A percentile compares a stretch with the other conserved stretches of the same genome.
Conservation (phyloP, 139 green algal species). For the Auxenochlorella protothecoides region DNA sequence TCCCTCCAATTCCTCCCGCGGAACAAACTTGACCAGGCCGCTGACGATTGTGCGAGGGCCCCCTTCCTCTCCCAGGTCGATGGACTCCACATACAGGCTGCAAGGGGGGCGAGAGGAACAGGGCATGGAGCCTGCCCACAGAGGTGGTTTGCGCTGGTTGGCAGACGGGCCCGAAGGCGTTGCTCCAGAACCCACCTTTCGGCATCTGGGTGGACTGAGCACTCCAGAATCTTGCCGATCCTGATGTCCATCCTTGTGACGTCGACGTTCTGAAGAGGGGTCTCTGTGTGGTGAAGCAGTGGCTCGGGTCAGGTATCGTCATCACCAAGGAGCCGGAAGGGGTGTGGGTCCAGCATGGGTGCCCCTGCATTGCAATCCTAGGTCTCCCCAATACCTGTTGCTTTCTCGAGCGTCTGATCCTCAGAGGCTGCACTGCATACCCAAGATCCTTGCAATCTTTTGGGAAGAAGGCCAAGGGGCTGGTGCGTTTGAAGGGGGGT, state of each 20-base stretch:
- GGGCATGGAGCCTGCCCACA: not conserved
- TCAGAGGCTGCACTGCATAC: too few species aligned
- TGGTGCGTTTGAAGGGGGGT: too few species aligned
- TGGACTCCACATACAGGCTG: constrained; percentile 87
- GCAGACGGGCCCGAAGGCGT: not conserved
- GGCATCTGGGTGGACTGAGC: constrained; percentile 68
- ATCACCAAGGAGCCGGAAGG: too few species aligned
- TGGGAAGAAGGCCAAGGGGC: too few species aligned
- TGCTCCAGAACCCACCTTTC: constrained; percentile 35
- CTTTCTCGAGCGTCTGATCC: too few species aligned
- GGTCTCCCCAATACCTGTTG: too few species aligned
- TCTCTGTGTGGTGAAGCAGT: too few species aligned
- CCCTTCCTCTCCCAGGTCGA: constrained; percentile 80
- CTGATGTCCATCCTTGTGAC: constrained; percentile 52
- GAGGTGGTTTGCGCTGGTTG: not conserved
- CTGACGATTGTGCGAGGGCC: constrained; percentile 68
- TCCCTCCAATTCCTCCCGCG: constrained; percentile 67
- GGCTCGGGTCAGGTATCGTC: too few species aligned
- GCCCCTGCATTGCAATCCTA: too few species aligned
- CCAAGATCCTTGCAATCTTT: too few species aligned
- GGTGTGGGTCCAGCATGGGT: too few species aligned
- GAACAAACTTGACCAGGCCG: constrained; percentile 86
- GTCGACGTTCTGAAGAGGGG: too few species aligned
- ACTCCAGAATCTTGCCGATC: constrained; percentile 71
- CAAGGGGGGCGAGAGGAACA: not conserved